phyloP scores from a whole-genome alignment of 805 yeast species.

The Kluyveromyces dobzhanskii region DNA sequence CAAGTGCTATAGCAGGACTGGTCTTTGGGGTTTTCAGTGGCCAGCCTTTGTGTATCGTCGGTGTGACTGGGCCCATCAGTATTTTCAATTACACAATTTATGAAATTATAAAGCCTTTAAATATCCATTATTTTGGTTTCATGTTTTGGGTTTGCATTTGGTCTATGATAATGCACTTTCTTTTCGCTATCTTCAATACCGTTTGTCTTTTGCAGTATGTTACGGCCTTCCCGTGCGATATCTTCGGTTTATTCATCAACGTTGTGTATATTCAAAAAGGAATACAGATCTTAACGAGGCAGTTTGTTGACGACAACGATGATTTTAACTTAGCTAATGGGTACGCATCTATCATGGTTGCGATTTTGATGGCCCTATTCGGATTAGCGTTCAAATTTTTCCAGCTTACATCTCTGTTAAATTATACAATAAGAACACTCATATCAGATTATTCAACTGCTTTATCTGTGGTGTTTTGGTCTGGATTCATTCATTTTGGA shows the following conservation, averaged over 20 bases:
- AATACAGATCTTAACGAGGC: conserved; percentile 66
- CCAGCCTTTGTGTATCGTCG: conserved; percentile 90
- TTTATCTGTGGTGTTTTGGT: conserved; percentile 73
- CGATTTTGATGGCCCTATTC: conserved; percentile 65
- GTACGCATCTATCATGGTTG: conserved; percentile 65
- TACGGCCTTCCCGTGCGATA: conserved; percentile 80
- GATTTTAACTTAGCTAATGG: conserved; percentile 39
- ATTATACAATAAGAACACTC: conserved; percentile 52
- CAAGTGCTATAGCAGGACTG: conserved; percentile 83
- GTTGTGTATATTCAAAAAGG: conserved; percentile 87
- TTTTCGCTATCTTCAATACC: conserved; percentile 61
- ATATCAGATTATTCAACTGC: conserved; percentile 86
- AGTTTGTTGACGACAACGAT: conserved; percentile 41
- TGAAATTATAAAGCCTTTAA: conserved; percentile 27
- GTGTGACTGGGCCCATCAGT: conserved; percentile 93
- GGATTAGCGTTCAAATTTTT: conserved; percentile 59
- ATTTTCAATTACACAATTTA: conserved; percentile 84
- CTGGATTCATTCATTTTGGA: conserved; percentile 90
- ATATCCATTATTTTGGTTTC: conserved; percentile 66
- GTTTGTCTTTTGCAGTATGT: conserved; percentile 62
- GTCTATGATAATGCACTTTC: conserved; percentile 75
- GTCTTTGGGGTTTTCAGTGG: conserved; percentile 82
- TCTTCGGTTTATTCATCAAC: conserved; percentile 86
- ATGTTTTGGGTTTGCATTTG: conserved; percentile 95
- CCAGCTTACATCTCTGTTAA: conserved; percentile 50